Percentiles rank a stretch among this genome's conserved stretches.
These are phyloP conservation scores for Phytopythium delawarense DNA, from an alignment of 352 stramenopile genomes.

Conservation along the genomic window DNA sequence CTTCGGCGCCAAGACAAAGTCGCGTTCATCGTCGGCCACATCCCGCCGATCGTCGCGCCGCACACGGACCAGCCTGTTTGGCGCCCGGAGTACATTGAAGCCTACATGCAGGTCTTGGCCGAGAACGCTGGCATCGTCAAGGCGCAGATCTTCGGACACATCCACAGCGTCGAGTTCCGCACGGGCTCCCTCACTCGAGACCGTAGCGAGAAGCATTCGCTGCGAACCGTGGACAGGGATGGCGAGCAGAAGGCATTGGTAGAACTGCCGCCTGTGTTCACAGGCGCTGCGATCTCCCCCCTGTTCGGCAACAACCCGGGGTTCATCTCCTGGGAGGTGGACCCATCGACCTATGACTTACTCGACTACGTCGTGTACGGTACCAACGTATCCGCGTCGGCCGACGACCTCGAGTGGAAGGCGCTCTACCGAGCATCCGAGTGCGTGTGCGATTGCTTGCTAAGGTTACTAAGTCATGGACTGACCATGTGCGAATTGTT, in stretches of 20 bases:
- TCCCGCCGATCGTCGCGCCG: slow-evolving; percentile 87
- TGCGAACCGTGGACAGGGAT: slow-evolving; percentile 13
- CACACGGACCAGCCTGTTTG: slow-evolving; percentile 81
- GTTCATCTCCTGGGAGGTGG: slow-evolving; percentile 86
- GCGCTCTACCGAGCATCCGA: slow-evolving; percentile 46
- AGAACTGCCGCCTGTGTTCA: slow-evolving; percentile 68
- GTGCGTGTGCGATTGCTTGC: neutral
- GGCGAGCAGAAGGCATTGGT: slow-evolving; percentile 9
- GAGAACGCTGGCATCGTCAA: slow-evolving; percentile 66
- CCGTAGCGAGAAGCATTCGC: slow-evolving; percentile 9
- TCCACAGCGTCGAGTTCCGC: slow-evolving; percentile 91
- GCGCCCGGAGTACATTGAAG: slow-evolving; percentile 78
- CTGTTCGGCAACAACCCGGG: slow-evolving; percentile 89
- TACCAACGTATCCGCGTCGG: slow-evolving; percentile 52
- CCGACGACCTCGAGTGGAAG: slow-evolving; percentile 41
- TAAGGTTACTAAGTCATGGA: too few relatives aligned
- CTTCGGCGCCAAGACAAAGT: slow-evolving; percentile 37
- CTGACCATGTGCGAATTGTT: neutral
- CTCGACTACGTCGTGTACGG: slow-evolving; percentile 73
- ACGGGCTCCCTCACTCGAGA: slow-evolving; percentile 21
- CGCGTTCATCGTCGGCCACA: slow-evolving; percentile 89
- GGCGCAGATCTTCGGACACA: slow-evolving; percentile 88
- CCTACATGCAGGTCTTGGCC: slow-evolving; percentile 74
- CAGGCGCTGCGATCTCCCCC: slow-evolving; percentile 82
- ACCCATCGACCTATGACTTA: slow-evolving; percentile 59